phyloP scores from a whole-genome alignment of 1,284 basidiomycete genomes.

The Hymenochaete sp. region DNA sequence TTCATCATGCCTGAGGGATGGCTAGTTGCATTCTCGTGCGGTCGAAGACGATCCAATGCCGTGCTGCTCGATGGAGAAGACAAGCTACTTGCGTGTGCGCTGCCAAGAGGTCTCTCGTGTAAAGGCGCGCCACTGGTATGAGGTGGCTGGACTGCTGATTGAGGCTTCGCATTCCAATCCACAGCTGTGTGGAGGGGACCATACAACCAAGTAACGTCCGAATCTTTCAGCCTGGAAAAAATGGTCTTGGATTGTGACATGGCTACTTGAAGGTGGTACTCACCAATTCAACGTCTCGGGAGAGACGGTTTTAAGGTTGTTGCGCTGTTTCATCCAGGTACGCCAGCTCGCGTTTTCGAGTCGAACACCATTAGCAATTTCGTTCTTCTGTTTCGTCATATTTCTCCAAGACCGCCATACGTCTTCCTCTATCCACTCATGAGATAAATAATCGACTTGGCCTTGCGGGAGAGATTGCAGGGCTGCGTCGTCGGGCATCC shows the following conservation, averaged over 20 bases:
- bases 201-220: slow-evolving; percentile 98
- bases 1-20: slow-evolving; percentile 47
- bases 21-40: slow-evolving; percentile 13
- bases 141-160: slow-evolving; percentile 27
- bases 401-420: slow-evolving; percentile 97
- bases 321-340: slow-evolving; percentile 99
- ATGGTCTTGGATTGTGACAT: not conserved
- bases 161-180: slow-evolving; percentile 57
- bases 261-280: slow-evolving; percentile 28
- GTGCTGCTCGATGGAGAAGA: slow-evolving; percentile 14
- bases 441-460: slow-evolving; percentile 82
- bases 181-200: slow-evolving; percentile 91
- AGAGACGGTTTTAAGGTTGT: slow-evolving; percentile 89
- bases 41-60: slow-evolving; percentile 7
- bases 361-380: slow-evolving; percentile 91
- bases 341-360: slow-evolving; percentile 98
- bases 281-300: slow-evolving; percentile 99
- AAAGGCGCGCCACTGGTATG: slow-evolving; percentile 34
- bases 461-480: slow-evolving; percentile 56
- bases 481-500: slow-evolving; percentile 54
- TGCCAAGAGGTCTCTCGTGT: no score
- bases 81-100: slow-evolving; percentile 20
- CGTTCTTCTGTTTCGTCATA: slow-evolving; percentile 98
- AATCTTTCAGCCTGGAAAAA: slow-evolving; percentile 87
- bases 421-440: slow-evolving; percentile 94